These are phyloP conservation scores for Xylaria sp. DNA, from an alignment of 495 filamentous ascomycete genomes.

Conservation along the genomic window DNA sequence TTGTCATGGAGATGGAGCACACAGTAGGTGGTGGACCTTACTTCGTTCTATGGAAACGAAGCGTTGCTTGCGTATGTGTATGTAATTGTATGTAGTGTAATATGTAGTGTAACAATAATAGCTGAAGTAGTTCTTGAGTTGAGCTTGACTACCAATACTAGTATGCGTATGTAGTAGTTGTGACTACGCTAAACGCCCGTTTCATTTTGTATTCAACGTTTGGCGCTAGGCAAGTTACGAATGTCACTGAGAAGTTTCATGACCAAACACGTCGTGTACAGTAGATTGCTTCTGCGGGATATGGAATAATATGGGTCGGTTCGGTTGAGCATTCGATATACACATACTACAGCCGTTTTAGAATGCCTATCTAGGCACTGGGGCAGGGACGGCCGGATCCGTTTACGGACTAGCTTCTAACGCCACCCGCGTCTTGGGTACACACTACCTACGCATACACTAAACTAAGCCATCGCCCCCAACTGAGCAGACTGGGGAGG, in stretches of 20 bases:
- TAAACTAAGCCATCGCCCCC: neutral
- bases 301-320: neutral
- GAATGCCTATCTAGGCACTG: too few species aligned
- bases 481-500: neutral
- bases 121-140: too few species aligned
- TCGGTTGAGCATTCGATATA: neutral
- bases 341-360: too few species aligned
- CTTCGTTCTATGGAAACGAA: neutral
- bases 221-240: neutral
- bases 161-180: too few species aligned
- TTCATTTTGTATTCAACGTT: neutral
- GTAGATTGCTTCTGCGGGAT: neutral
- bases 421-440: neutral
- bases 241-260: neutral
- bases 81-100: too few species aligned
- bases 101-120: too few species aligned
- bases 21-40: too few species aligned
- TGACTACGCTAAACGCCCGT: neutral
- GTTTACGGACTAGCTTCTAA: constrained; percentile 2
- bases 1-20: neutral
- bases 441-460: too few species aligned
- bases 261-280: too few species aligned
- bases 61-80: neutral
- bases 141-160: too few species aligned
- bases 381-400: neutral